Base-by-base conservation (phyloP, 1,139 yeast species). In the Kurtzmaniella quercitrusa region DNA sequence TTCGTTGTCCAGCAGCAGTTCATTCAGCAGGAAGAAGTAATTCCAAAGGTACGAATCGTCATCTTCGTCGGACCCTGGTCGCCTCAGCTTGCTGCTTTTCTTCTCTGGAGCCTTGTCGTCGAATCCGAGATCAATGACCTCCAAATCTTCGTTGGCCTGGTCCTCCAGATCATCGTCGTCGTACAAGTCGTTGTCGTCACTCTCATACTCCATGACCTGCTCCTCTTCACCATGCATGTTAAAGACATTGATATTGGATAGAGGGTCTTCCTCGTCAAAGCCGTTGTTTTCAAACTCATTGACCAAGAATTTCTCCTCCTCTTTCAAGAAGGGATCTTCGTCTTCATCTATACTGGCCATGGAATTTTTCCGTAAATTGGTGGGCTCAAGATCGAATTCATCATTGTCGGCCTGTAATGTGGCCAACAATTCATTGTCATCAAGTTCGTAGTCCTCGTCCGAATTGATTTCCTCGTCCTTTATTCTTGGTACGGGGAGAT, bases 391-490 rank as follows among this genome's bases (percentile, higher is more conserved):
- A 29, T 55, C 50, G 44, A 74, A 65, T 49, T 77, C 82, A 37
- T 80, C 85, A 50, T 79, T 77, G 54, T 82, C 87, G 18, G 82
- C 85, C 51, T 82, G 85, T 42, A 81, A 66, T 0, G 89, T 82
- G 38, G 84, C 84, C 45, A 84, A 72, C 47, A 84, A 70, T 49
- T 82, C 86, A 52, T 83, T 84, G 54, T 82, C 85, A 57, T 84
- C 90, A 48, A 84, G 79, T 55, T 83, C 88, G 56, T 82, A 78
- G 55, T 79, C 84, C 10, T 77, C 87, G 47, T 83, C 90, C 0
- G 89, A 81, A 51, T 77, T 72, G 27, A 77, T 56, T 41, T 77
- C 83, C 31, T 73, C 77, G 16, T 76, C 81, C 41, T 70, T 68
- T 47, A 78, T 64, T 48, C 71, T 73, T 2, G 83, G 82, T 1